Percentiles rank a stretch among this genome's conserved stretches.
Conservation (phyloP, 1,284 basidiomycete species). For the Sporisorium graminicola region DNA sequence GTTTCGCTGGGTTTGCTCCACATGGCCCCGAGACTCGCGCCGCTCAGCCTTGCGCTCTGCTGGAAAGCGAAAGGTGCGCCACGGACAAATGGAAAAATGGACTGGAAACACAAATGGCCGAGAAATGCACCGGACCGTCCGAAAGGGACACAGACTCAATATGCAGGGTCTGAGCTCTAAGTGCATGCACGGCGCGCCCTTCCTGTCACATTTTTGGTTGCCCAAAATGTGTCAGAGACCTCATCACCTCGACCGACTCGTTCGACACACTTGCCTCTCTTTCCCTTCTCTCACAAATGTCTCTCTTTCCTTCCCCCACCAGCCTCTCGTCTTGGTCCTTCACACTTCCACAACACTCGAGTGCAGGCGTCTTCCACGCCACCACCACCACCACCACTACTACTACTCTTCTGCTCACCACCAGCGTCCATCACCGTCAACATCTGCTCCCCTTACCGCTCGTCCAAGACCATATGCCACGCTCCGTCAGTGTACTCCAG, state of each 20-base stretch:
- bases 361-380: too few relatives aligned
- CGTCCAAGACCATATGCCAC: not conserved
- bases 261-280: not conserved
- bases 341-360: too few relatives aligned
- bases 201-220: too few relatives aligned
- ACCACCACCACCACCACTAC: too few relatives aligned
- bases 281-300: not conserved
- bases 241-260: not conserved
- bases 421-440: not conserved
- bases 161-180: conserved; percentile 3
- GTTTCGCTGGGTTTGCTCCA: too few relatives aligned
- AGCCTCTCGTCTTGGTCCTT: not conserved
- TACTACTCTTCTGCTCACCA: not conserved
- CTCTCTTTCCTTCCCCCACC: not conserved
- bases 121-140: too few relatives aligned
- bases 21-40: too few relatives aligned
- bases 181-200: not conserved
- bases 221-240: conserved; percentile 3
- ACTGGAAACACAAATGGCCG: too few relatives aligned
- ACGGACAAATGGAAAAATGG: too few relatives aligned
- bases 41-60: too few relatives aligned
- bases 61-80: too few relatives aligned
- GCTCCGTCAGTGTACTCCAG: not conserved
- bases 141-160: too few relatives aligned
- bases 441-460: conserved; percentile 3